Percentiles rank a stretch among this genome's conserved stretches.
Conservation (phyloP, 1,284 basidiomycete species). For the Leccinum huronense region DNA sequence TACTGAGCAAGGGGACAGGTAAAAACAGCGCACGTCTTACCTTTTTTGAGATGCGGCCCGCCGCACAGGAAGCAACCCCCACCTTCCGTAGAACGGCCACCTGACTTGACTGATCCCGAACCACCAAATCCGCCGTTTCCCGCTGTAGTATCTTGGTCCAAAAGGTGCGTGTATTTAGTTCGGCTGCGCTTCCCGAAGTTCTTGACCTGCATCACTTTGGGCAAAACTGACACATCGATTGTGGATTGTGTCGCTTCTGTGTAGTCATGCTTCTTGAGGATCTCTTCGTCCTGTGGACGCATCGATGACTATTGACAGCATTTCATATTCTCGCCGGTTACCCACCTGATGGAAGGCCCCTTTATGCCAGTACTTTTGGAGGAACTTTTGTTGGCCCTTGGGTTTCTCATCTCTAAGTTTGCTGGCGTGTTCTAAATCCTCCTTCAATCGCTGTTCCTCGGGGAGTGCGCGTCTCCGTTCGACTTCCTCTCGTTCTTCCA, state of each 20-base stretch:
- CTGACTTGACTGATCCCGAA: conserved; percentile 50
- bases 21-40: conserved; percentile 38
- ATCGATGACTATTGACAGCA: conserved; percentile 16
- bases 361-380: conserved; percentile 99
- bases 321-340: conserved; percentile 7
- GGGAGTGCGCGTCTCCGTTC: conserved; percentile 89
- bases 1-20: conserved; percentile 10
- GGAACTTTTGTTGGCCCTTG: conserved; percentile 86
- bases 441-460: conserved; percentile 85
- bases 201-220: conserved; percentile 95
- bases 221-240: conserved; percentile 82
- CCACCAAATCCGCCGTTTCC: conserved; percentile 68
- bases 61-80: conserved; percentile 90
- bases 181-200: conserved; percentile 93
- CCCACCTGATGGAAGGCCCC: conserved; percentile 94
- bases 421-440: conserved; percentile 86
- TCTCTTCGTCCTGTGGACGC: conserved; percentile 73
- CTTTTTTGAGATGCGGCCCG: conserved; percentile 86
- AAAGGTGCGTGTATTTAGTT: conserved; percentile 93
- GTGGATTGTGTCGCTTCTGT: conserved; percentile 87
- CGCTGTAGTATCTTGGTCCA: conserved; percentile 89
- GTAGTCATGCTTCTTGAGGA: conserved; percentile 82
- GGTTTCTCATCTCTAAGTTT: conserved; percentile 80
- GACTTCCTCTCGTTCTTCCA: conserved; percentile 85
- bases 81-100: conserved; percentile 54